phyloP scores from a whole-genome alignment of 1,139 yeast genomes.

The Yamadazyma triangularis region DNA sequence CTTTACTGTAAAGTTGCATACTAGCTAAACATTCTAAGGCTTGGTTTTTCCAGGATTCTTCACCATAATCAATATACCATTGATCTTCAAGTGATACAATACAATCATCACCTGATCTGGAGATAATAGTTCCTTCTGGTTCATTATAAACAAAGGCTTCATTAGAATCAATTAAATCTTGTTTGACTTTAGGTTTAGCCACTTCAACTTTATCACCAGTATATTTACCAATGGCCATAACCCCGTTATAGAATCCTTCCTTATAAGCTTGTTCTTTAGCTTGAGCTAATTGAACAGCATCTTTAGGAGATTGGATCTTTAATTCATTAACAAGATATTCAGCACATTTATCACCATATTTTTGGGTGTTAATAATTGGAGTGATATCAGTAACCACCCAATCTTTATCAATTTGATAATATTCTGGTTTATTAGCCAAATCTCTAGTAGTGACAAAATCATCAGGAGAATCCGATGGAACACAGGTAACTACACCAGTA shows the following conservation, averaged over 20 bases:
- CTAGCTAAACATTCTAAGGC: constrained; percentile 75
- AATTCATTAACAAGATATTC: constrained; percentile 77
- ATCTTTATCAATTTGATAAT: constrained; percentile 75
- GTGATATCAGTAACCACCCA: constrained; percentile 81
- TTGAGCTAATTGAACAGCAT: constrained; percentile 74
- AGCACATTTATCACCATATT: constrained; percentile 88
- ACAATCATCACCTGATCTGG: constrained; percentile 97
- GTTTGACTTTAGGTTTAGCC: constrained; percentile 85
- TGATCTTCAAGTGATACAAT: constrained; percentile 97
- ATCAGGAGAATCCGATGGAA: constrained; percentile 97
- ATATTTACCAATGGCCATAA: constrained; percentile 74
- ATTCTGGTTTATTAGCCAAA: constrained; percentile 85
- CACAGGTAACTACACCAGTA: constrained; percentile 99
- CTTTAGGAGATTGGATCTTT: constrained; percentile 95
- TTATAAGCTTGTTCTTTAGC: constrained; percentile 96
- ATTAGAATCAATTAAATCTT: constrained; percentile 71
- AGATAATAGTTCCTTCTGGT: constrained; percentile 85
- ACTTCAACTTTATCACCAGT: constrained; percentile 85
- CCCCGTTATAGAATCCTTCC: constrained; percentile 94
- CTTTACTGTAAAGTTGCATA: constrained; percentile 79
- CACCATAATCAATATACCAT: constrained; percentile 98
- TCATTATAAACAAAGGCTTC: constrained; percentile 89
- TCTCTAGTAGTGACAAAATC: constrained; percentile 86
- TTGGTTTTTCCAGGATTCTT: constrained; percentile 78
- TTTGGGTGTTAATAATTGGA: constrained; percentile 73